Percentiles rank a stretch among this genome's conserved stretches.
Conservation (phyloP, 2,329 filamentous ascomycete species). For the Calonectria pseudoturangicola region DNA sequence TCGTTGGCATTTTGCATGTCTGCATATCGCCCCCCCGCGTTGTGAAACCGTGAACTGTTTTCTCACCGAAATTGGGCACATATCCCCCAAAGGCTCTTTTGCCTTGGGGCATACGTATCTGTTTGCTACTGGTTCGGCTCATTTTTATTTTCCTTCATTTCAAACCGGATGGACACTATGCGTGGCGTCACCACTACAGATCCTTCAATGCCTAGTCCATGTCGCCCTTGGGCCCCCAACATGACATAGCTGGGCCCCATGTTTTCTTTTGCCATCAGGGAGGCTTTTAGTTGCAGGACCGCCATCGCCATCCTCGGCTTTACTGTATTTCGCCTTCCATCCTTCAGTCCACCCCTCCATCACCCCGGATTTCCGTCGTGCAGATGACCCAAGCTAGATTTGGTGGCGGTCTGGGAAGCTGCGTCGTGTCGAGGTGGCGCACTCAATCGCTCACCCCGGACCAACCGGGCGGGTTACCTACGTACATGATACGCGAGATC, state of each 20-base stretch:
- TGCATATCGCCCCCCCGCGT: slow-evolving; percentile 24
- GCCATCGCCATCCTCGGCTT: slow-evolving; percentile 42
- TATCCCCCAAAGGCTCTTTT: neutral
- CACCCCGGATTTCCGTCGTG: slow-evolving; percentile 46
- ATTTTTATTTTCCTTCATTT: slow-evolving; percentile 18
- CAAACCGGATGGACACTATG: slow-evolving; percentile 17
- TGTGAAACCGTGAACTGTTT: slow-evolving; percentile 41
- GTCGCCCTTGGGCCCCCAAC: slow-evolving; percentile 39
- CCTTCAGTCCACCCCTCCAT: slow-evolving; percentile 41
- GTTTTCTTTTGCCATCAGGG: slow-evolving; percentile 34
- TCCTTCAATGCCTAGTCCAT: slow-evolving; percentile 30
- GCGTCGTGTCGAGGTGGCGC: slow-evolving; percentile 24
- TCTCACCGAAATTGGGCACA: slow-evolving; percentile 31
- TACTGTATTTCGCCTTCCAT: slow-evolving; percentile 29
- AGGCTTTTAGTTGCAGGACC: slow-evolving; percentile 5
- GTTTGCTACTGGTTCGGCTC: slow-evolving; percentile 35
- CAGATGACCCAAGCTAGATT: slow-evolving; percentile 41
- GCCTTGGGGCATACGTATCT: slow-evolving; percentile 38
- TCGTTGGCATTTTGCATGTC: slow-evolving; percentile 36
- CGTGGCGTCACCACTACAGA: slow-evolving; percentile 29
- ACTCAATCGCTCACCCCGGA: slow-evolving; percentile 12
- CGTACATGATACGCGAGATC: slow-evolving; percentile 30
- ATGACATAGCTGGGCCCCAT: slow-evolving; percentile 31
- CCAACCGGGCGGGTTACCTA: slow-evolving; percentile 36
- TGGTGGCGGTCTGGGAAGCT: slow-evolving; percentile 40